Base-by-base conservation (phyloP, 768 basidiomycete genomes). In the Mycena galopus region DNA sequence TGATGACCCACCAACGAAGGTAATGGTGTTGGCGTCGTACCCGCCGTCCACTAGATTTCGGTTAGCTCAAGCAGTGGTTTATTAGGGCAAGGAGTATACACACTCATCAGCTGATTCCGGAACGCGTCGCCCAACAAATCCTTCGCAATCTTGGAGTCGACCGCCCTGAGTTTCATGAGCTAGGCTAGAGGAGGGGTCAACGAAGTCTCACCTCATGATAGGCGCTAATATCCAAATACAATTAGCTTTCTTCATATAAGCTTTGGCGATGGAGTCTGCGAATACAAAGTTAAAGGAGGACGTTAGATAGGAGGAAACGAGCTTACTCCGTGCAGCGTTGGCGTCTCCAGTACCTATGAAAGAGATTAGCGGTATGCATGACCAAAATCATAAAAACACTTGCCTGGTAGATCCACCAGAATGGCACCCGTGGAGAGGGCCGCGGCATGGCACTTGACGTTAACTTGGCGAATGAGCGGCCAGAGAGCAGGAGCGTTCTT, bases 221-320 rank as follows among this genome's bases (percentile, higher is more conserved):
- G 91, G 90, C 3, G 90, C 91, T n/a, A 91, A 77, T 74, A 91
- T 89, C 90, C 90, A 92, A 39, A 91, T 87, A 65, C 88, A 90
- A 57, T 89, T 82, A 63, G 87, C 88, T 67, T 88, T 90, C 77
- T 91, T 91, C 89, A 91, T 90, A 78, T 91, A 91, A 33, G 88
- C 85, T 77, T 90, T 90, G 2, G 91, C 89, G 53, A 92, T 91
- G 58, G 62, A 59, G 55, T 72, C 69, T 71, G 35, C 44, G 23
- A 10, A 39, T 61, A 4, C 27, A 50, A 8, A 23, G 23, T 65
- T n/a, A 73, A 14, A 1, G 8, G 19, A 16, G 19, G 23, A 35
- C 27, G 37, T 29, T n/a, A 19, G 33, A 16, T 14, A 16, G 9
- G 39, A 16, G 39, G 39, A 39, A 16, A 16, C 7, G 39, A 63